Evolutionary conservation across 129 eudicot species (phyloP).

Genomic region (Flaveria trinervia): DNA sequence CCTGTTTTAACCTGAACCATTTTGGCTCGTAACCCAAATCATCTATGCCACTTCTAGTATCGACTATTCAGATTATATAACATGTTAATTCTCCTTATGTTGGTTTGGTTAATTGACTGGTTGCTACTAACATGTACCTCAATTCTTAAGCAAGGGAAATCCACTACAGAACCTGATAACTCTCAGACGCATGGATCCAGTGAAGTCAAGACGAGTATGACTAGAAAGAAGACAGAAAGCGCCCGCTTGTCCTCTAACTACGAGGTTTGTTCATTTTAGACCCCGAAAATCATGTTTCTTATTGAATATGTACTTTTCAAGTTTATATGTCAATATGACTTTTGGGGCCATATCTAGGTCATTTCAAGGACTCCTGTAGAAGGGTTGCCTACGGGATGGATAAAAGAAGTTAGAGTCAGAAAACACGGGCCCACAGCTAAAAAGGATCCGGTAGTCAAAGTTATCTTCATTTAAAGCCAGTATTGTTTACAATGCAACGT

Average conservation of each 20-base stretch:
- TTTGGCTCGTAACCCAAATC: not conserved
- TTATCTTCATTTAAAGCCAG: not conserved
- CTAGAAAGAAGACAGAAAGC: slow-evolving; percentile 31
- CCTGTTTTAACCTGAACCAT: not conserved
- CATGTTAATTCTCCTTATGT: not conserved
- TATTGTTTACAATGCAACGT: not conserved
- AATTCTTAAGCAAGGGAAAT: not conserved
- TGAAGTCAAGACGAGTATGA: slow-evolving; percentile 11
- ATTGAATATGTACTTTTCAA: not conserved
- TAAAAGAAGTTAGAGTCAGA: slow-evolving; percentile 59
- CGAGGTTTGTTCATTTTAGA: slow-evolving; percentile 38
- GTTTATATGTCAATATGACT: slow-evolving; percentile 14
- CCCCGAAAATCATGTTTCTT: slow-evolving; percentile 17
- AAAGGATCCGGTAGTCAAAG: slow-evolving; percentile 51
- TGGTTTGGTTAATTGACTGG: slow-evolving; percentile 15
- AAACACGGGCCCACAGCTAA: slow-evolving; percentile 27
- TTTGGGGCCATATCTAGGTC: slow-evolving; percentile 47
- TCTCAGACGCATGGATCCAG: slow-evolving; percentile 21
- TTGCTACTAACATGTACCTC: slow-evolving; percentile 28
- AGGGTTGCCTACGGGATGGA: slow-evolving; percentile 80
- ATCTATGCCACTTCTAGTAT: not conserved
- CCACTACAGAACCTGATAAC: slow-evolving; percentile 31
- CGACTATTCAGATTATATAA: not conserved
- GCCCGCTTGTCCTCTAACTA: slow-evolving; percentile 20
- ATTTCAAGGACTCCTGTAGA: slow-evolving; percentile 47